Evolutionary conservation across 1,139 yeast genomes (phyloP), one percentile per base, ranked within the genome.

Genomic region (Protomyces arabidopsidicola): DNA sequence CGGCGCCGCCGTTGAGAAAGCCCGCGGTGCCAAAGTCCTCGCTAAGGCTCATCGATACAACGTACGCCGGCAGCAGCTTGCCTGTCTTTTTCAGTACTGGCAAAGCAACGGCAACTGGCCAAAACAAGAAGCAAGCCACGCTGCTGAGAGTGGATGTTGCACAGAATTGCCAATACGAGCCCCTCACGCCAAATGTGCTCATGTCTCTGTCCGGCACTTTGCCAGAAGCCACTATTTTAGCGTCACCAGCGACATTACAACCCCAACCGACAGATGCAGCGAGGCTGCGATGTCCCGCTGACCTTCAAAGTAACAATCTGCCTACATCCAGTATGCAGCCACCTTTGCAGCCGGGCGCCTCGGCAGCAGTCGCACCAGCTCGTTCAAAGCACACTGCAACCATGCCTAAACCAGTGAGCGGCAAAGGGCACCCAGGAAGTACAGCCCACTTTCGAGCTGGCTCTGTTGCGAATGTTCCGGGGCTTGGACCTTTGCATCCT

Each of bases 131-230:
- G n/a, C n/a, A n/a, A n/a, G n/a, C n/a, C n/a, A n/a, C n/a, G n/a
- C n/a, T n/a, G n/a, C n/a, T n/a, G n/a, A n/a, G n/a, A n/a, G n/a
- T 2, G 1, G 31, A 27, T 8, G 27, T 27, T 2, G 55, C 20
- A 14, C 56, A 52, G 38, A 35, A 27, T 6, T 12, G 48, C 48
- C 18, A 16, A 24, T 22, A n/a, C 18, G 56, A 58, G 16, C 62
- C 62, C 18, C 51, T 58, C 56, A 58, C 62, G n/a, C 62, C 62
- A 12, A 51, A 52, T 12, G 52, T 58, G 62, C 56, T 58, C 48
- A 58, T 58, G 62, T 51, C 62, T 12, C 20, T 58, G 3, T n/a
- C 48, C 6, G 22, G 22, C 5, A 42, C 48, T 4, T 10, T 16
- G 16, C 42, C 16, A 36, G 42, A 36, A 9, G 8, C 6, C 6